Evolutionary conservation across 2,329 filamentous ascomycete species (phyloP).

Genomic region (Kalaharituber pfeilii): DNA sequence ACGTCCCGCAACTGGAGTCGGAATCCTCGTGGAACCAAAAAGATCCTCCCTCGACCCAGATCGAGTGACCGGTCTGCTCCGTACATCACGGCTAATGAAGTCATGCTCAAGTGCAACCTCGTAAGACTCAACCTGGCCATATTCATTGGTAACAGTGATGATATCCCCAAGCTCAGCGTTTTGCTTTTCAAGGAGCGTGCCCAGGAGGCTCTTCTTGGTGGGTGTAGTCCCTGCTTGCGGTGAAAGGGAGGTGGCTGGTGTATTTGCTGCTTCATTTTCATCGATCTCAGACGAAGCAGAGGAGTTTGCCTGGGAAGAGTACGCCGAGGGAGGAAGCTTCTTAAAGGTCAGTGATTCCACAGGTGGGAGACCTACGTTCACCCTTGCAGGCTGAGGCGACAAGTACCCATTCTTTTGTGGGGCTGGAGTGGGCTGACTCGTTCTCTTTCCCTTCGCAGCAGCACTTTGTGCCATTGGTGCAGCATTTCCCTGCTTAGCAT

Average conservation of each 20-base stretch:
- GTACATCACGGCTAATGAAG: constrained; percentile 15
- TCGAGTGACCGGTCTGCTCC: constrained; percentile 6
- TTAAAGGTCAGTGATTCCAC: neutral
- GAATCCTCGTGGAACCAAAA: constrained; percentile 27
- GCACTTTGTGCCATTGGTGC: neutral
- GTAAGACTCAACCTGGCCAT: constrained; percentile 8
- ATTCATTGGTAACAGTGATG: neutral
- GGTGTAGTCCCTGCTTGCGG: neutral
- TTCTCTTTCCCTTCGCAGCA: neutral
- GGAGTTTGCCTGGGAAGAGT: neutral
- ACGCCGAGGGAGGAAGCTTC: neutral
- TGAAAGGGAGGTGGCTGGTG: neutral
- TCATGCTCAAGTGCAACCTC: constrained; percentile 19
- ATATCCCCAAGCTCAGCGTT: neutral
- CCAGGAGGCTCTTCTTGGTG: neutral
- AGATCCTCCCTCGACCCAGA: neutral
- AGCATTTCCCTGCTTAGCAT: neutral
- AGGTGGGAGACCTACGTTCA: neutral
- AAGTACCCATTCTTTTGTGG: too few species aligned
- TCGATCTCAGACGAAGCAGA: neutral
- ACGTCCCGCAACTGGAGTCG: neutral
- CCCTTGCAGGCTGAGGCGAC: neutral
- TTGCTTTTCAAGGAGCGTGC: neutral
- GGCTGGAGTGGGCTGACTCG: neutral
- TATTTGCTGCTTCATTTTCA: neutral